Evolutionary conservation across 2,329 filamentous ascomycete species (phyloP), one percentile per base, ranked within the genome.

Genomic region (Colletotrichum theobromicola): DNA sequence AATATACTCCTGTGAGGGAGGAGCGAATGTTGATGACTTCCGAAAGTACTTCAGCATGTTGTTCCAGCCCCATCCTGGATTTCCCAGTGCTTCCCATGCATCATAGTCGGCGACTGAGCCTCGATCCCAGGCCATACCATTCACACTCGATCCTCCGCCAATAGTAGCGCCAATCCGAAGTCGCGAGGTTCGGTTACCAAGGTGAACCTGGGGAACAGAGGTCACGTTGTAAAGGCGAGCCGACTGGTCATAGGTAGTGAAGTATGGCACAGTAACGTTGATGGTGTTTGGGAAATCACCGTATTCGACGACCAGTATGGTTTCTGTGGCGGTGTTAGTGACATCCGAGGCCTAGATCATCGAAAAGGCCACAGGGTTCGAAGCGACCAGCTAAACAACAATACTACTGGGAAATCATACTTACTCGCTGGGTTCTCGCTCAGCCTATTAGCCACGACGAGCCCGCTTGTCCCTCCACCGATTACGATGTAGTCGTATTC

Each of bases 61-160:
- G 16, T 81, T 77, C 81, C 83, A 86, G 2, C 81, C 80, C 84
- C 84, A 86, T 0, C 82, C 79, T 0, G 80, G 76, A 37, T 86
- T 86, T 0, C 84, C 84, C 1, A 85, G 74, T 0, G 79, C 79
- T 28, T 82, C 82, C 84, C 84, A 86, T 3, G 81, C 77, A 62
- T 86, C 78, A 46, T 82, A 82, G 50, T 82, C 81, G 2, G 75
- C 70, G 0, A 70, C 68, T 1, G 81, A 80, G 4, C 80, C 81
- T 1, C 80, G 77, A 18, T 81, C 78, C 50, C 77, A 81, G 26
- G 75, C 78, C 81, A 83, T 82, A 5, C 79, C 79, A 28, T 83
- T 83, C 28, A 83, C 76, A 1, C 78, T 78, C 5, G 80, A 80
- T 24, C 80, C 77, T 7, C 82, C 82, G 2, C 82, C 82, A 2